These are phyloP conservation scores for Brassica hybrid DNA, from an alignment of 441 rosid genomes.

Conservation along the genomic window DNA sequence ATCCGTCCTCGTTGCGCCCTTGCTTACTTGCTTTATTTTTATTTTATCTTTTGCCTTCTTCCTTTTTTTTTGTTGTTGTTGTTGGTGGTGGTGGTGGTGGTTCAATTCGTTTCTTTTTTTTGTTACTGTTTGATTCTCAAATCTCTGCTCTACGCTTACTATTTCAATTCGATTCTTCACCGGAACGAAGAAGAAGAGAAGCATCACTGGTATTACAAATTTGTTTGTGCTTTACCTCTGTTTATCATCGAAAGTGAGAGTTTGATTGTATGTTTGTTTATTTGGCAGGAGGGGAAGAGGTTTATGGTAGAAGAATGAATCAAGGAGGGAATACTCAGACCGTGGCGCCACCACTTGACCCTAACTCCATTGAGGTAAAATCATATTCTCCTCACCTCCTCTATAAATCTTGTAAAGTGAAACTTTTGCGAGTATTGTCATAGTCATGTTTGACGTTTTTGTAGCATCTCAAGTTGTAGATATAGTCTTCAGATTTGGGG, in stretches of 20 bases:
- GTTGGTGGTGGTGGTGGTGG: not conserved
- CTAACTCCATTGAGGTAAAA: slow-evolving; percentile 71
- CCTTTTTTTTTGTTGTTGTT: not conserved
- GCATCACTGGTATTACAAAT: slow-evolving; percentile 25
- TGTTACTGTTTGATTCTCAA: slow-evolving; percentile 39
- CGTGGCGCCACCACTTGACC: slow-evolving; percentile 55
- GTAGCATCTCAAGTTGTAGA: slow-evolving; percentile 16
- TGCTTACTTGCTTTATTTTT: not conserved
- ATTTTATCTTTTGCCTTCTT: not conserved
- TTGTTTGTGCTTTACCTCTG: not conserved
- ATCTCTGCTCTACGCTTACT: slow-evolving; percentile 22
- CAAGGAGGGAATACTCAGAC: slow-evolving; percentile 71
- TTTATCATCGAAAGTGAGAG: slow-evolving; percentile 9
- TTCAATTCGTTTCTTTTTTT: slow-evolving; percentile 28
- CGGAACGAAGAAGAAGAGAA: slow-evolving; percentile 17
- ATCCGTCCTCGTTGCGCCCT: slow-evolving; percentile 17
- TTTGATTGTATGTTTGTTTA: not conserved
- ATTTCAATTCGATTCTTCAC: slow-evolving; percentile 29
- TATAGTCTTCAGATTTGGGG: not conserved
- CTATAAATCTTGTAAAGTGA: not conserved
- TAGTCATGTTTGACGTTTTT: not conserved
- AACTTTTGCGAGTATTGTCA: no score
- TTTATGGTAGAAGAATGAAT: slow-evolving; percentile 73
- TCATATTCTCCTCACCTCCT: slow-evolving; percentile 3
- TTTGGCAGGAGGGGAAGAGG: slow-evolving; percentile 45